Evolutionary conservation across 192 early-diverging fungal species (phyloP).

Genomic region (Podila epicladia): DNA sequence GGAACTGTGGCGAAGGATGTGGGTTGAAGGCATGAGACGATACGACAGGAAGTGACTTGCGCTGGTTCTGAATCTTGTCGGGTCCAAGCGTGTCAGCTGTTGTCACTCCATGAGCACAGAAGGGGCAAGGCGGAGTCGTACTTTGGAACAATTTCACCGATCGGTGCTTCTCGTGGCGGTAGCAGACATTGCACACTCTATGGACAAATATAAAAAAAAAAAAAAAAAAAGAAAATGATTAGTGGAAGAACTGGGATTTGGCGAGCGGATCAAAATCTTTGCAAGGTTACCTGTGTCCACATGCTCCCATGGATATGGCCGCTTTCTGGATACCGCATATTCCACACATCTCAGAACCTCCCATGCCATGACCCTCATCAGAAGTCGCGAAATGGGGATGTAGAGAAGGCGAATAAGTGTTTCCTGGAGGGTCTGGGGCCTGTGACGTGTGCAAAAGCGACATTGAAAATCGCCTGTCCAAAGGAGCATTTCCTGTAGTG

Average conservation of each 20-base stretch:
- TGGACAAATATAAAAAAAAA: background rate
- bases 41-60: background rate
- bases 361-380: background rate
- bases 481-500: background rate
- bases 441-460: background rate
- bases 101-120: constrained; percentile 23
- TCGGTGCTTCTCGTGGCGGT: constrained; percentile 37
- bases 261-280: background rate
- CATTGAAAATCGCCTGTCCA: background rate
- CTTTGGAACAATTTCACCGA: constrained; percentile 19
- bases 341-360: constrained; percentile 13
- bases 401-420: background rate
- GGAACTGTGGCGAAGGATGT: too few relatives aligned
- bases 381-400: background rate
- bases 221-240: background rate
- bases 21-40: too few relatives aligned
- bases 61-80: too few relatives aligned
- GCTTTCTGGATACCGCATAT: constrained; percentile 25
- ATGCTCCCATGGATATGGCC: constrained; percentile 11
- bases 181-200: constrained; percentile 37
- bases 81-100: background rate
- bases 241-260: background rate
- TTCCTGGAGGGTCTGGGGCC: background rate
- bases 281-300: constrained; percentile 32
- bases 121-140: constrained; percentile 19